Evolutionary conservation across 2,329 filamentous ascomycete genomes (phyloP).

Genomic region (Aphanoascus verrucosus): DNA sequence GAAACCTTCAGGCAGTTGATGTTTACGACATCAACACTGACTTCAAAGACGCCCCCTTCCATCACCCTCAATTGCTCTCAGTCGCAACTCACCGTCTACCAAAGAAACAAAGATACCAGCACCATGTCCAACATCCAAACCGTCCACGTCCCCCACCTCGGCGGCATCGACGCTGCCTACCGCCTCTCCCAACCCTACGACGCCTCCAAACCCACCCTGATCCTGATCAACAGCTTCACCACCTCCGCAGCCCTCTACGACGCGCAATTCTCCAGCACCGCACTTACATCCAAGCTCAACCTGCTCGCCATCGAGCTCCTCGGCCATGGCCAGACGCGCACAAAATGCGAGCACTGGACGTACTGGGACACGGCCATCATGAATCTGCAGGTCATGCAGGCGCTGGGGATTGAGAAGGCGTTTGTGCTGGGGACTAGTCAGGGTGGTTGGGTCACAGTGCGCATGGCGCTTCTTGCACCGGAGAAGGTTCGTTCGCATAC

Average conservation of each 20-base stretch:
- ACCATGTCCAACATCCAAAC: slow-evolving; percentile 20
- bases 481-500: slow-evolving; percentile 30
- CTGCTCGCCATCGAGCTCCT: slow-evolving; percentile 45
- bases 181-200: slow-evolving; percentile 39
- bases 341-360: slow-evolving; percentile 38
- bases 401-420: slow-evolving; percentile 34
- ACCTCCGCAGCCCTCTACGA: slow-evolving; percentile 39
- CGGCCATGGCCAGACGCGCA: slow-evolving; percentile 43
- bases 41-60: background rate
- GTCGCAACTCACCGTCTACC: background rate
- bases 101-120: background rate
- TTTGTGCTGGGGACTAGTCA: slow-evolving; percentile 45
- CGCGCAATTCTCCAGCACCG: slow-evolving; percentile 30
- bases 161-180: slow-evolving; percentile 41
- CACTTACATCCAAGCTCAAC: slow-evolving; percentile 35
- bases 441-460: slow-evolving; percentile 43
- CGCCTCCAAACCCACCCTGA: slow-evolving; percentile 41
- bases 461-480: slow-evolving; percentile 44
- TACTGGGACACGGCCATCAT: slow-evolving; percentile 48
- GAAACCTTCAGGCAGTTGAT: no score
- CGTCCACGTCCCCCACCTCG: slow-evolving; percentile 40
- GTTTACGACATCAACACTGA: no score
- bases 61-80: background rate
- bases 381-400: slow-evolving; percentile 46
- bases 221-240: slow-evolving; percentile 44